Conservation (phyloP, 1,284 basidiomycete species). For the Ganoderma meredithae region DNA sequence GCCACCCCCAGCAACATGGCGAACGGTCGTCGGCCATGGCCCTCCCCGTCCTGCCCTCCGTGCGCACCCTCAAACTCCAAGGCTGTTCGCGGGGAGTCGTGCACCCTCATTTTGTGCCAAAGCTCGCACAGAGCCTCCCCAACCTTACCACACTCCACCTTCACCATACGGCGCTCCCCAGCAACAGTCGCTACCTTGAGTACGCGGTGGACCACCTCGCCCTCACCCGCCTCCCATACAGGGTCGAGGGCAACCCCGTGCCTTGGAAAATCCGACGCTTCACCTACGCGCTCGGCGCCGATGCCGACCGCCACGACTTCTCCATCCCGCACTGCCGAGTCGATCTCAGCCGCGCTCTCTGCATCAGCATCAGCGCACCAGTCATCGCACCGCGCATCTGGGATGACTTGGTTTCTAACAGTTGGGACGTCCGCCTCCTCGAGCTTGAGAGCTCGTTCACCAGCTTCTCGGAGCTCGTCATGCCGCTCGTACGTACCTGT, state of each 20-base stretch:
- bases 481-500: neutral
- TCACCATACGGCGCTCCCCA: neutral
- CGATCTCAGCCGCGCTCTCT: neutral
- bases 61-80: neutral
- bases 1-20: too few species aligned
- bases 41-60: neutral
- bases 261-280: neutral
- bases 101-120: neutral
- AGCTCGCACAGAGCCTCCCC: neutral
- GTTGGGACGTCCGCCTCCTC: neutral
- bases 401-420: neutral
- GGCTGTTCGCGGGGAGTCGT: neutral
- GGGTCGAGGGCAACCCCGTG: too few species aligned
- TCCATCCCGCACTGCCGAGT: neutral
- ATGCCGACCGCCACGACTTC: neutral
- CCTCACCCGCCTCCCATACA: too few species aligned
- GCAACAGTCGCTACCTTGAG: neutral
- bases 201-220: neutral
- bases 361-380: neutral
- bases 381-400: neutral
- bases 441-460: neutral
- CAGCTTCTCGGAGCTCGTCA: neutral
- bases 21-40: too few species aligned
- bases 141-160: neutral
- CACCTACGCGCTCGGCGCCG: neutral